phyloP scores from a whole-genome alignment of 306 rosid genomes.

The Cucumis hystrix region DNA sequence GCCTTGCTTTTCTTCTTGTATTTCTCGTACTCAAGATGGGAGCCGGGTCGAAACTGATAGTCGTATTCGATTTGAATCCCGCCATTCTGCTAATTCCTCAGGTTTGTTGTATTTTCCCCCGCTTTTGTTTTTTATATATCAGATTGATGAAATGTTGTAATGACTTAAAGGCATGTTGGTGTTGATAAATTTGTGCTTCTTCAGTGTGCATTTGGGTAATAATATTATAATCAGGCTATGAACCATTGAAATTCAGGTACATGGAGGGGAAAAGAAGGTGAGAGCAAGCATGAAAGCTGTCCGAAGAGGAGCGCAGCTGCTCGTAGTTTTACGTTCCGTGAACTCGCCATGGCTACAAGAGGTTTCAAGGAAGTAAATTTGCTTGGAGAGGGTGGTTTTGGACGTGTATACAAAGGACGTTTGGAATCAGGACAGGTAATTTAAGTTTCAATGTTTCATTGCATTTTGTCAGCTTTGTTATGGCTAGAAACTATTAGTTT shows the following conservation, averaged over 20 bases:
- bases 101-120: constrained; percentile 9
- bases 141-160: not conserved
- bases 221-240: not conserved
- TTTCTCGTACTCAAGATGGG: constrained; percentile 23
- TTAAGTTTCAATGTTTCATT: not conserved
- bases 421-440: constrained; percentile 53
- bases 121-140: not conserved
- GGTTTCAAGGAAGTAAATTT: constrained; percentile 61
- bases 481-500: too few species aligned
- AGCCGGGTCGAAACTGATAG: constrained; percentile 34
- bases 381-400: constrained; percentile 97
- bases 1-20: constrained; percentile 45
- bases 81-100: constrained; percentile 7
- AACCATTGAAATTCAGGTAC: constrained; percentile 16
- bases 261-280: constrained; percentile 22
- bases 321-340: constrained; percentile 55
- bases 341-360: constrained; percentile 66
- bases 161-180: not conserved
- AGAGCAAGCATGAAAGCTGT: constrained; percentile 6
- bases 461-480: not conserved
- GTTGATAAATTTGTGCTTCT: not conserved
- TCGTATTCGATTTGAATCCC: constrained; percentile 16
- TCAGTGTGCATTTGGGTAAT: not conserved
- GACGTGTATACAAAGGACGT: constrained; percentile 86
- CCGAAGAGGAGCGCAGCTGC: constrained; percentile 20